Conservation (phyloP, 257 asterid species). For the Gentiana dahurica region DNA sequence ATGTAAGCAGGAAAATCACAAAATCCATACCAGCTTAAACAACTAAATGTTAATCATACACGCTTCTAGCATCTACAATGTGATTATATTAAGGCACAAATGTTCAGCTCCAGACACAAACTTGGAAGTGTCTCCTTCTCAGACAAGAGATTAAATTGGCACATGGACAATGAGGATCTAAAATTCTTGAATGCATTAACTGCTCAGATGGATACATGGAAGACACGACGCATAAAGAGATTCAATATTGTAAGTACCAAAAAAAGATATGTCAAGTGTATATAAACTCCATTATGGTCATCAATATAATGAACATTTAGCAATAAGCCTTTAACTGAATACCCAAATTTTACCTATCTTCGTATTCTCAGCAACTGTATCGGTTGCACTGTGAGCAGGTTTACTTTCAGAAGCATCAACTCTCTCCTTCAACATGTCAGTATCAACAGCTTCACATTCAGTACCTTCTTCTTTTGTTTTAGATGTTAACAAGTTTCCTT, state of each 20-base stretch:
- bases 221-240: too few relatives aligned
- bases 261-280: neutral
- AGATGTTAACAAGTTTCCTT: slow-evolving; percentile 19
- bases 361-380: slow-evolving; percentile 15
- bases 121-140: too few relatives aligned
- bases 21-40: too few relatives aligned
- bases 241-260: too few relatives aligned
- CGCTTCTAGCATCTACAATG: neutral
- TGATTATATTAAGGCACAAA: too few relatives aligned
- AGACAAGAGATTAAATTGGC: too few relatives aligned
- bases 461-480: slow-evolving; percentile 16
- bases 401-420: slow-evolving; percentile 24
- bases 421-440: slow-evolving; percentile 24
- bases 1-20: neutral
- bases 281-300: neutral
- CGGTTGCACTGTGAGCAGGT: slow-evolving; percentile 14
- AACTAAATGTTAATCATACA: neutral
- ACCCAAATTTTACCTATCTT: slow-evolving; percentile 31
- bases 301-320: too few relatives aligned
- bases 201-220: too few relatives aligned
- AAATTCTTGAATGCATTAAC: too few relatives aligned
- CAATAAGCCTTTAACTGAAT: neutral
- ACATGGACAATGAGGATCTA: too few relatives aligned
- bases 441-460: slow-evolving; percentile 21
- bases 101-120: too few relatives aligned